Base-by-base conservation (phyloP, 225 moss, liverwort and hornwort species). In the Physcomitrium patens region DNA sequence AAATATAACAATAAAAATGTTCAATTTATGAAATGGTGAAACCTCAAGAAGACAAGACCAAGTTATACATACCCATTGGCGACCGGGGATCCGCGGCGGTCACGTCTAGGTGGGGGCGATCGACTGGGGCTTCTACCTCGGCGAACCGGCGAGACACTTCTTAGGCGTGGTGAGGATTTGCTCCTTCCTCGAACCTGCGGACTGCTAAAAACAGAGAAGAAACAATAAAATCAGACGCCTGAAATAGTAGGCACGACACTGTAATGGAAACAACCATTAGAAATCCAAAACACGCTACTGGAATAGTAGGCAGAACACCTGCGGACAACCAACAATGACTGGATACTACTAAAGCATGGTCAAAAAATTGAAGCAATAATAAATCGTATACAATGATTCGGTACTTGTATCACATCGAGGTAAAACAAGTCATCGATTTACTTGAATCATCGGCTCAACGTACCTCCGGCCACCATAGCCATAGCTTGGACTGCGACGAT, bases 401-500 rank as follows among this genome's bases (percentile, higher is more conserved):
- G 5, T 37, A 52, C 15, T 44, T 24, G 3, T 52, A 28, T 57
- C 23, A 63, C 10, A 71, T 43, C 54, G 15, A 71, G 43, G 12
- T 65, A 65, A 65, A 53, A 27, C 50, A 46, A 26, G 60, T 50
- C 56, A 57, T 44, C 62, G 70, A 48, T 65, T 74, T 56, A 63
- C 31, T 46, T 55, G 58, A 59, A 69, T 73, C 69, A 48, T 68
- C 65, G 77, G 75, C 17, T 47, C 9, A 79, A 81, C 88, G 74
- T 81, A 99, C 97, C 91, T 80, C 72, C 97, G 91, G 62, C 80
- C 88, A 88, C 95, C 97, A 86, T 99, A 83, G 78, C 86, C 80
- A 78, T 83, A 99, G 83, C 97, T 99, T 70, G 95, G 97, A 85
- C 93, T 99, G 71, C 95, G 89, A 78, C 97, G 91, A 80, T 91